Percentiles rank a stretch among this genome's conserved stretches.
These are phyloP conservation scores for Claviceps arundinis DNA, from an alignment of 2,329 filamentous ascomycete genomes.

Conservation along the genomic window DNA sequence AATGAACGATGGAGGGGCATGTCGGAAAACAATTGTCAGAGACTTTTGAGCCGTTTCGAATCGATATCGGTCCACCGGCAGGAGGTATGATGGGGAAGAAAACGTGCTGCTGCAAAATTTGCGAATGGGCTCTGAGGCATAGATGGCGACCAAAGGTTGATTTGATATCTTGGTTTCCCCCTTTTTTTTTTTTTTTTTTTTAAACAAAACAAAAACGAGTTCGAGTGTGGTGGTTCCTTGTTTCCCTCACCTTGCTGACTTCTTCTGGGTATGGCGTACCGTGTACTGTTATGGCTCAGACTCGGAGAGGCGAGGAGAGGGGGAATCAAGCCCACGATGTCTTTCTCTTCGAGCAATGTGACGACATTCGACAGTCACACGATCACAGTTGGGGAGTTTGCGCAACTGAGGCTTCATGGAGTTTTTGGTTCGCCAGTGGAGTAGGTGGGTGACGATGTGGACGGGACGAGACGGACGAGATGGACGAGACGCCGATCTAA, in stretches of 20 bases:
- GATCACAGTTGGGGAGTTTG: too few species aligned
- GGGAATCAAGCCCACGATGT: too few species aligned
- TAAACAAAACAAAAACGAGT: too few species aligned
- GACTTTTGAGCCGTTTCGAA: neutral
- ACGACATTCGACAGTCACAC: too few species aligned
- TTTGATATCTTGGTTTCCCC: neutral
- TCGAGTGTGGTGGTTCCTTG: neutral
- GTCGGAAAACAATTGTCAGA: neutral
- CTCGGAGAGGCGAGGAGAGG: too few species aligned
- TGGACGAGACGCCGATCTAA: too few species aligned
- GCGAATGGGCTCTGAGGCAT: neutral
- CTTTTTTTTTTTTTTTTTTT: neutral
- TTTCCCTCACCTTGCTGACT: neutral
- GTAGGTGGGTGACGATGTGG: too few species aligned
- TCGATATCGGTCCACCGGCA: neutral
- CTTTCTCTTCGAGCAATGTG: too few species aligned
- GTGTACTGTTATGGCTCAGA: neutral
- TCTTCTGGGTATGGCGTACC: neutral
- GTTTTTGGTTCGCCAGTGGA: too few species aligned
- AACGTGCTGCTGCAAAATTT: neutral
- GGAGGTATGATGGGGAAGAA: neutral
- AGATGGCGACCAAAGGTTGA: neutral
- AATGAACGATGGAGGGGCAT: neutral
- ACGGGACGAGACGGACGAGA: too few species aligned
- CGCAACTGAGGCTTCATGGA: too few species aligned